These are phyloP conservation scores for Oryza australiensis DNA, from an alignment of 176 grass and related monocot genomes.

Conservation along the genomic window DNA sequence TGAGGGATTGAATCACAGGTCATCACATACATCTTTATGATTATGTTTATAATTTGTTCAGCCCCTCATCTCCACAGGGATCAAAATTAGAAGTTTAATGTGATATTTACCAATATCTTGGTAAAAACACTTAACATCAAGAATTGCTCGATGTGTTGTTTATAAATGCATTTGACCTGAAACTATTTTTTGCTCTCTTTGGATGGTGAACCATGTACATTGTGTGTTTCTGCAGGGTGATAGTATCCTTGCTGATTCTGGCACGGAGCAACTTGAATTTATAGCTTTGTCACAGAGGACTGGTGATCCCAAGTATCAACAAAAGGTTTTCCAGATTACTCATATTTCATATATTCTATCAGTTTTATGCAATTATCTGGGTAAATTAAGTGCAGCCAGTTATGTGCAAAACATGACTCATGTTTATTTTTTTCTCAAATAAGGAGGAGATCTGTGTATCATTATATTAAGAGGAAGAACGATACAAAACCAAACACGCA, in stretches of 20 bases:
- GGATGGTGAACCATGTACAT: constrained; percentile 15
- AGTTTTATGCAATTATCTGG: constrained; percentile 36
- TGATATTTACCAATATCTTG: constrained; percentile 4
- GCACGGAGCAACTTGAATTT: constrained; percentile 94
- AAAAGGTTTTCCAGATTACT: constrained; percentile 62
- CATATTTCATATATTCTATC: constrained; percentile 13
- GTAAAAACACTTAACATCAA: not conserved
- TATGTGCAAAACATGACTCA: constrained; percentile 21
- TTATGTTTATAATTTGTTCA: not conserved
- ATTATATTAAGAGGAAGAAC: too few relatives aligned
- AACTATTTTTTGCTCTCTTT: constrained; percentile 2
- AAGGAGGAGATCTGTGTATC: too few relatives aligned
- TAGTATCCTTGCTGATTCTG: constrained; percentile 97
- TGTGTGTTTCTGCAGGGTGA: constrained; percentile 65
- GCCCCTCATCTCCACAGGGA: not conserved
- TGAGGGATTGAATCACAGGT: constrained; percentile 7
- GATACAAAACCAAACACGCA: too few relatives aligned
- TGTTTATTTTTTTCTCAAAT: too few relatives aligned
- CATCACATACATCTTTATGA: not conserved
- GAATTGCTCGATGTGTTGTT: constrained; percentile 1
- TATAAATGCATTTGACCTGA: not conserved
- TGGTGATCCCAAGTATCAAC: constrained; percentile 83
- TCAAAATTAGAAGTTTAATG: not conserved
- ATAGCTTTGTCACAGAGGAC: constrained; percentile 97
- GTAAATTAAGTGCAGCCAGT: constrained; percentile 2